These are phyloP conservation scores for Lignosus rhinocerotis DNA, from an alignment of 1,284 basidiomycete genomes.

Conservation along the genomic window DNA sequence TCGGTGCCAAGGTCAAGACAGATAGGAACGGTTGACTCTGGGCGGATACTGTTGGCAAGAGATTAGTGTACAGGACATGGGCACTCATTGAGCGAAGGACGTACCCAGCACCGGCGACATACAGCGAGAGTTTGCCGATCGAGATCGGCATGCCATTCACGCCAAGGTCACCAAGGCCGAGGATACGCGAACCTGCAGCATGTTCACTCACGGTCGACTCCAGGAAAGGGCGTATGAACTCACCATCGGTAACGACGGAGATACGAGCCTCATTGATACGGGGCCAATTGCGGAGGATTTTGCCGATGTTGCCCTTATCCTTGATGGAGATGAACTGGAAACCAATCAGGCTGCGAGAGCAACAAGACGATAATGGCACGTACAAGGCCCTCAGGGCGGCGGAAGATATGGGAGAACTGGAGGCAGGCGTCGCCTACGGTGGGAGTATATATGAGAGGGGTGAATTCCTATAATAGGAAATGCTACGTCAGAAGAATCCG, in stretches of 20 bases:
- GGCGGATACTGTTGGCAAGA: slow-evolving; percentile 66
- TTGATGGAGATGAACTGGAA: slow-evolving; percentile 78
- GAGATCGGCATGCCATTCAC: slow-evolving; percentile 92
- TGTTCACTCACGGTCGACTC: slow-evolving; percentile 5
- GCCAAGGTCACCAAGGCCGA: slow-evolving; percentile 90
- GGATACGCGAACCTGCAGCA: slow-evolving; percentile 75
- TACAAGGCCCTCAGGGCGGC: slow-evolving; percentile 77
- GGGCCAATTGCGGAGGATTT: slow-evolving; percentile 78
- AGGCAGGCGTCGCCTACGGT: slow-evolving; percentile 90
- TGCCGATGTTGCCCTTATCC: slow-evolving; percentile 80
- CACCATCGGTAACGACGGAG: slow-evolving; percentile 86
- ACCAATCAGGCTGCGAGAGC: slow-evolving; percentile 18
- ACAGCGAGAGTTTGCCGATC: slow-evolving; percentile 91
- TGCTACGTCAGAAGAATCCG: not conserved
- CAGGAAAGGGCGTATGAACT: slow-evolving; percentile 17
- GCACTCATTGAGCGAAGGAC: slow-evolving; percentile 14
- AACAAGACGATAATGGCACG: slow-evolving; percentile 29
- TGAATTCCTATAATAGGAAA: slow-evolving; percentile 51
- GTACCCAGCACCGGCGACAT: slow-evolving; percentile 85
- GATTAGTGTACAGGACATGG: not conserved
- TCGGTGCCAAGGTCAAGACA: slow-evolving; percentile 67
- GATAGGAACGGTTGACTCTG: slow-evolving; percentile 84
- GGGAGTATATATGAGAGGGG: slow-evolving; percentile 91
- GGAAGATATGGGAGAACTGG: slow-evolving; percentile 82
- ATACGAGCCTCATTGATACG: slow-evolving; percentile 75